Conservation (phyloP, 2,329 filamentous ascomycete species). For the Cryphonectria japonica region DNA sequence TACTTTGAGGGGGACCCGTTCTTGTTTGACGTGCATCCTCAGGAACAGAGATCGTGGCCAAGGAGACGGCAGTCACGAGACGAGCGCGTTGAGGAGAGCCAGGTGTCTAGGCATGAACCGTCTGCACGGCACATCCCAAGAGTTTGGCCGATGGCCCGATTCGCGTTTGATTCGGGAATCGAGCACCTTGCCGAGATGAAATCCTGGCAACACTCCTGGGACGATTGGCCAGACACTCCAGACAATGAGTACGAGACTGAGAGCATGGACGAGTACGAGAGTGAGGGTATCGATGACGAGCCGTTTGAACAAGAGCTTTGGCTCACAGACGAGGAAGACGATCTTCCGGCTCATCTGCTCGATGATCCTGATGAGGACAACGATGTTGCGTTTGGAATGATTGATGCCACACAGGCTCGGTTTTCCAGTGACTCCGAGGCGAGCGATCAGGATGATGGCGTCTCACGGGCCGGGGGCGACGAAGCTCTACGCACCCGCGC, state of each 20-base stretch:
- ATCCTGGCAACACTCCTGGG: slow-evolving; percentile 2
- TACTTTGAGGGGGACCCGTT: background rate
- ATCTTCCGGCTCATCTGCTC: slow-evolving; percentile 27
- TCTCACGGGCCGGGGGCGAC: background rate
- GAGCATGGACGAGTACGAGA: slow-evolving; percentile 42
- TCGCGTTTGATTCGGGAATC: slow-evolving; percentile 31
- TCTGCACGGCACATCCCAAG: slow-evolving; percentile 26
- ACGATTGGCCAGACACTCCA: slow-evolving; percentile 20
- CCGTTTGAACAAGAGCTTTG: slow-evolving; percentile 35
- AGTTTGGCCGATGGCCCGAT: slow-evolving; percentile 39
- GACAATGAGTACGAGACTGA: slow-evolving; percentile 25
- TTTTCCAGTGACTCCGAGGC: slow-evolving; percentile 1
- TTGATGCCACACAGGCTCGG: too few relatives aligned
- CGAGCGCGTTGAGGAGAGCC: background rate
- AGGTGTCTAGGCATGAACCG: background rate
- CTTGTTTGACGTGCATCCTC: background rate
- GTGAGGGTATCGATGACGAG: slow-evolving; percentile 45
- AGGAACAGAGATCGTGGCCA: background rate
- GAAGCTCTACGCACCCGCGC: background rate
- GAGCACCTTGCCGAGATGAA: slow-evolving; percentile 29
- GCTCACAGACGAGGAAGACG: slow-evolving; percentile 31
- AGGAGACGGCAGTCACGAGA: background rate
- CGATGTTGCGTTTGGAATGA: background rate
- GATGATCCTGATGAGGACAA: slow-evolving; percentile 29
- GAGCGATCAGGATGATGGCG: slow-evolving; percentile 2